Conservation (phyloP, 129 eudicot genomes). For the Helichrysum umbraculigerum region DNA sequence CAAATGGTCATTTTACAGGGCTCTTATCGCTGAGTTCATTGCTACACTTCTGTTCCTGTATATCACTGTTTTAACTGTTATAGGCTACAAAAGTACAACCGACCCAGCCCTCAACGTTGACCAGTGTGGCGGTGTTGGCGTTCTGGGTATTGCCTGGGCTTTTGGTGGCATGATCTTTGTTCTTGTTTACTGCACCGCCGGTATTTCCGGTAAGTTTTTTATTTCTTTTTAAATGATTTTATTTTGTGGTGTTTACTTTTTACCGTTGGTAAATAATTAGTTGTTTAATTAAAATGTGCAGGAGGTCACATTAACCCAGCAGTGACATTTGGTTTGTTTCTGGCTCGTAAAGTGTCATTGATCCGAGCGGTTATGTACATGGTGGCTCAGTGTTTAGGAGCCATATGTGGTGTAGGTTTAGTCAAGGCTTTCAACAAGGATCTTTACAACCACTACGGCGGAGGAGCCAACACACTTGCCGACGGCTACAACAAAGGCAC, state of each 20-base stretch:
- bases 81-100: slow-evolving; percentile 65
- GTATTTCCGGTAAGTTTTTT: slow-evolving; percentile 58
- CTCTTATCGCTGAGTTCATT: slow-evolving; percentile 73
- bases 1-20: slow-evolving; percentile 82
- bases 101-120: slow-evolving; percentile 39
- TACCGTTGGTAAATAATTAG: too few relatives aligned
- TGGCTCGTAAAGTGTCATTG: slow-evolving; percentile 80
- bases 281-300: too few relatives aligned
- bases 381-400: slow-evolving; percentile 86
- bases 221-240: neutral
- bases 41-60: slow-evolving; percentile 75
- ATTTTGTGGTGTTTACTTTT: too few relatives aligned
- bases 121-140: slow-evolving; percentile 73
- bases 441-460: slow-evolving; percentile 58
- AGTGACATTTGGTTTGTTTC: slow-evolving; percentile 73
- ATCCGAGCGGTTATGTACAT: slow-evolving; percentile 72
- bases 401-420: slow-evolving; percentile 78
- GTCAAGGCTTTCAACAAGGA: slow-evolving; percentile 65
- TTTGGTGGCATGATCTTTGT: slow-evolving; percentile 90
- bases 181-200: slow-evolving; percentile 93
- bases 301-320: slow-evolving; percentile 95
- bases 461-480: slow-evolving; percentile 65
- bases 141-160: slow-evolving; percentile 86
- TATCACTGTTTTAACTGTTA: slow-evolving; percentile 66
- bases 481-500: slow-evolving; percentile 63